Base-by-base conservation (phyloP, 352 stramenopile genomes). In the Plasmopara muralis region DNA sequence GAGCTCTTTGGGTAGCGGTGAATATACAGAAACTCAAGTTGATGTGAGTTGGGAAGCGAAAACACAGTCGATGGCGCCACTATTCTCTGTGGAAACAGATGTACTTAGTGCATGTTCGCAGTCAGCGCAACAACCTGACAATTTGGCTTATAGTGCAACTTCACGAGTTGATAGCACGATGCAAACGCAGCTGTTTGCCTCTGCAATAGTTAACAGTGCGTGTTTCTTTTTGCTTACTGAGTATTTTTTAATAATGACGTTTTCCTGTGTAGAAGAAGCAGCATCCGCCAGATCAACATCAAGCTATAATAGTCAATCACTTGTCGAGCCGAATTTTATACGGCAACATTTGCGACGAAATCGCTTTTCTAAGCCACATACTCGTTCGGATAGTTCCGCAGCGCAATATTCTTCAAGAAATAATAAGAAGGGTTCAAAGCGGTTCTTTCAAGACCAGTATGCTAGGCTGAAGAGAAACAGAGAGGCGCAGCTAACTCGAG, bases 21-120 rank as follows among this genome's bases (percentile, higher is more conserved):
- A 77, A 20, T 93, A 81, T 50, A 51, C 65, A 29, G 70, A 85
- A 16, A 54, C 71, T 18, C 42, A 47, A 14, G 86, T 93, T 60
- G 79, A 93, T 43, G 62, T 72, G n/a, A 74, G 55, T 13, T 90
- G 79, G 79, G 76, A 84, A 30, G 64, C 64, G 1, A 86, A 83
- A 45, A 72, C 64, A 18, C 74, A 81, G 39, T 85, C 68, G 2
- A 89, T 93, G 72, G 66, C 68, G 0, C 82, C 83, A 10, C 53
- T 93, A 39, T 93, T 93, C 50, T 93, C 77, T 0, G 68, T 90
- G 14, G 79, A 90, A 52, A 62, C 68, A 10, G 71, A 87, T 41
- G 50, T 52, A 15, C 74, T 91, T n/a, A 70, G 51, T 34, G 43
- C 49, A 41, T 44, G 16, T 45, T 30, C 14, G 38, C 33, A 54